Evolutionary conservation across 2,329 filamentous ascomycete genomes (phyloP).

Genomic region (Colletotrichum orbiculare): DNA sequence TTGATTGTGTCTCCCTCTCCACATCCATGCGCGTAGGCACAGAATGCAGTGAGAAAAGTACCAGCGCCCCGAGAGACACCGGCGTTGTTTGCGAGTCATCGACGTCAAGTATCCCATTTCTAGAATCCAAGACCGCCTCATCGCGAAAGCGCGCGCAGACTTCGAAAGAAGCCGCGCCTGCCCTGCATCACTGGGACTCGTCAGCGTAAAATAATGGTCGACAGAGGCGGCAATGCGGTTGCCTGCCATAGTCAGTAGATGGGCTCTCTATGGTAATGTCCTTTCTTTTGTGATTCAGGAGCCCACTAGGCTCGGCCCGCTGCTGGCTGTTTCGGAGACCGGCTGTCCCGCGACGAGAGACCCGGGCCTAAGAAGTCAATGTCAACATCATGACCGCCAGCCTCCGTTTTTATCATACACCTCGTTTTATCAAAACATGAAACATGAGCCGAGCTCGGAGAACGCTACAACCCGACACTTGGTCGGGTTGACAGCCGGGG

Average conservation of each 20-base stretch:
- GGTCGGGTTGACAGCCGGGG: constrained; percentile 9
- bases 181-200: constrained; percentile 11
- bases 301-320: constrained; percentile 32
- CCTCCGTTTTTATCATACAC: constrained; percentile 29
- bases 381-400: constrained; percentile 7
- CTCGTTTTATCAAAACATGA: constrained; percentile 20
- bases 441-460: constrained; percentile 1
- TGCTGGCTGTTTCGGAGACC: constrained; percentile 3
- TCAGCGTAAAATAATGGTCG: constrained; percentile 12
- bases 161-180: constrained; percentile 13
- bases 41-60: constrained; percentile 65
- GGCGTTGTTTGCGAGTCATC: constrained; percentile 37
- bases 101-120: not conserved
- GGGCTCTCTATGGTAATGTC: constrained; percentile 4
- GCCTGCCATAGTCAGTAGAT: constrained; percentile 39
- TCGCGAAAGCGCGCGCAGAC: constrained; percentile 10
- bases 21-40: constrained; percentile 57
- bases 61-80: constrained; percentile 40
- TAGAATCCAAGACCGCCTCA: constrained; percentile 6
- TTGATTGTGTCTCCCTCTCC: constrained; percentile 54
- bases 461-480: not conserved
- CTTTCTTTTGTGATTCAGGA: constrained; percentile 18
- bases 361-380: constrained; percentile 27
- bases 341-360: constrained; percentile 4
- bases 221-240: not conserved